These are phyloP conservation scores for Ramicandelaber brevisporus DNA, from an alignment of 192 early-diverging fungal genomes.

Conservation along the genomic window DNA sequence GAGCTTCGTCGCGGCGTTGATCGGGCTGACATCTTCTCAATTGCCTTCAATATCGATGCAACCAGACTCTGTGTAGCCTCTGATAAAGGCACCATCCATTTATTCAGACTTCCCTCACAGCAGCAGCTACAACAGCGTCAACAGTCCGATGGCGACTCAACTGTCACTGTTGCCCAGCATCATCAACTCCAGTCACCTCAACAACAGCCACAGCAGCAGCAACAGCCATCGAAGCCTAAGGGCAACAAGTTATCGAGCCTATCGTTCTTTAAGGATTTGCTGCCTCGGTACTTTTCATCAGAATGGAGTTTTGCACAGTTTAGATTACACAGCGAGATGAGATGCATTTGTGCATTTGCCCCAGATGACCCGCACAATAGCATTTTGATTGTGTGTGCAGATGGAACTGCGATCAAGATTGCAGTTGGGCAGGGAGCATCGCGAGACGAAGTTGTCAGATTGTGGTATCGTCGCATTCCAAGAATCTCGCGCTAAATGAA, in stretches of 20 bases:
- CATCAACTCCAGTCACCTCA: slow-evolving; percentile 4
- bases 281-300: slow-evolving; percentile 88
- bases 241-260: slow-evolving; percentile 27
- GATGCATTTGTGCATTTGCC: slow-evolving; percentile 63
- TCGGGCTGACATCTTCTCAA: slow-evolving; percentile 63
- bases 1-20: slow-evolving; percentile 78
- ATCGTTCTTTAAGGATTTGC: slow-evolving; percentile 51
- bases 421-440: slow-evolving; percentile 50
- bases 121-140: slow-evolving; percentile 4
- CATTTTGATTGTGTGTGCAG: slow-evolving; percentile 59
- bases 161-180: slow-evolving; percentile 2
- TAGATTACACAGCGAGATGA: slow-evolving; percentile 42
- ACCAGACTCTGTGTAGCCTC: slow-evolving; percentile 59
- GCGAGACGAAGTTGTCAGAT: slow-evolving; percentile 15
- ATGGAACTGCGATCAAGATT: slow-evolving; percentile 70
- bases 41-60: slow-evolving; percentile 64
- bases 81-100: slow-evolving; percentile 80
- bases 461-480: slow-evolving; percentile 22
- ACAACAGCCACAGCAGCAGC: slow-evolving; percentile 1
- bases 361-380: slow-evolving; percentile 48
- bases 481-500: background rate
- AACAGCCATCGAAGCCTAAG: no score
- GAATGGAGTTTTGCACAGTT: slow-evolving; percentile 85
- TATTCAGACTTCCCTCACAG: slow-evolving; percentile 43
- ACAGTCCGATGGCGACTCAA: slow-evolving; percentile 8